phyloP scores from a whole-genome alignment of 2,329 filamentous ascomycete species.

The Clathrospora elynae region DNA sequence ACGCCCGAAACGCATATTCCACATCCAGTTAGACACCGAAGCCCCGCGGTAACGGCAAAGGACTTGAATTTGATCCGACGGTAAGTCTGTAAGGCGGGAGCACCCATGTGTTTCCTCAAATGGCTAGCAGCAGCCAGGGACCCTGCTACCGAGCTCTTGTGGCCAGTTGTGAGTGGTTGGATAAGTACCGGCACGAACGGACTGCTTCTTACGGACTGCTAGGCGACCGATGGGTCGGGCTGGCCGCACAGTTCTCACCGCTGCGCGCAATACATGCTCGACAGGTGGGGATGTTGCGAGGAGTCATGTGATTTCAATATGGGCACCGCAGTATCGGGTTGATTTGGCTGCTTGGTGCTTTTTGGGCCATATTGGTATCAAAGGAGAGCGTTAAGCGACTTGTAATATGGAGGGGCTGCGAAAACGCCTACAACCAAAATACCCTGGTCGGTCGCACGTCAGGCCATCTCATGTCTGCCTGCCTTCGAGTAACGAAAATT shows the following conservation, averaged over 20 bases:
- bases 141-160: conserved; percentile 17
- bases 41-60: conserved; percentile 7
- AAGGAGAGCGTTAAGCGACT: conserved; percentile 5
- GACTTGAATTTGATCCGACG: conserved; percentile 19
- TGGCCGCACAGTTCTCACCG: conserved; percentile 28
- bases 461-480: conserved; percentile 6
- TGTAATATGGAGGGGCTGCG: conserved; percentile 8
- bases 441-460: conserved; percentile 10
- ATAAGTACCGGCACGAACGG: conserved; percentile 8
- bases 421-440: conserved; percentile 23
- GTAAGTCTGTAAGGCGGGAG: conserved; percentile 28
- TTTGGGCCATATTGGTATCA: conserved; percentile 9
- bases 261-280: conserved; percentile 21
- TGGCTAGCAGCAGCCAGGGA: conserved; percentile 18
- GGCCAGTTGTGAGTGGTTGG: conserved; percentile 22
- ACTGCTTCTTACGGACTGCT: conserved; percentile 21
- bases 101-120: conserved; percentile 19
- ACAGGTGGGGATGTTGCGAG: conserved; percentile 15
- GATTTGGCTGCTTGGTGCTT: conserved; percentile 7
- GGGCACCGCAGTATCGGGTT: conserved; percentile 13
- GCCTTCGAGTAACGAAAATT: conserved; percentile 1
- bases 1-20: conserved; percentile 3
- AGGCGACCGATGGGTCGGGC: conserved; percentile 23
- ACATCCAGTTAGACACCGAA: neutral
- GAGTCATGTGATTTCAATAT: conserved; percentile 24